Evolutionary conservation across 2,329 filamentous ascomycete genomes (phyloP), one percentile per base, ranked within the genome.

Genomic region (Aspergillus eucalypticola): DNA sequence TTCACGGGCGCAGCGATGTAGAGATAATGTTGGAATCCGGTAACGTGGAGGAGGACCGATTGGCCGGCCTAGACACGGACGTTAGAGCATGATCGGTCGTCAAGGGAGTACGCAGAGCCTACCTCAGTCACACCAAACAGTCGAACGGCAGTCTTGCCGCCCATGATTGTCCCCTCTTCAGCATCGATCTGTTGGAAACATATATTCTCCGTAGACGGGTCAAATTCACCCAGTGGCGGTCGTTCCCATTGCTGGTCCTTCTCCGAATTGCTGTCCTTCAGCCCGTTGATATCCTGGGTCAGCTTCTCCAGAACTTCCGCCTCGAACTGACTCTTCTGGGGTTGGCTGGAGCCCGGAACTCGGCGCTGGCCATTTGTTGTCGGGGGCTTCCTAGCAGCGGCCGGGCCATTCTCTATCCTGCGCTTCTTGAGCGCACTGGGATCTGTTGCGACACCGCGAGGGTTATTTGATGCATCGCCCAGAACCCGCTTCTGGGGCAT

Each of bases 111-210:
- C 62, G 82, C 75, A 67, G 73, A 58, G 13, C 50, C 64, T 76
- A 87, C 87, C 81, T 90, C 87, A 35, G 92, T 96, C 3, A 98
- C 92, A 69, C 95, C 95, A 77, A 98, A 99, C 19, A 99, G 84
- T 80, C 95, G 96, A 59, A 99, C 86, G 0, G 91, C 89, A 0
- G 91, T 82, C 71, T 83, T 88, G 19, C 91, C 91, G 52, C 90
- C 90, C 73, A 89, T 81, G 1, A 97, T 76, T 3, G 87, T 90
- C 19, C 95, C 94, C 75, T 99, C 94, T 73, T 98, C 93, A 1
- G 88, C 90, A 71, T 99, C 96, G 67, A 99, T 99, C 71, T 96
- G 90, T 78, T 99, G 95, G 72, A 99, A 98, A 65, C 85, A 87
- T n/a, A 99, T 81, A 65, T 80, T 88, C 65, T 95, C 87, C 38